Percentiles rank a stretch among this genome's conserved stretches.
phyloP scores from a whole-genome alignment of 1,284 basidiomycete species.

The Apiotrichum mycotoxinovorans region DNA sequence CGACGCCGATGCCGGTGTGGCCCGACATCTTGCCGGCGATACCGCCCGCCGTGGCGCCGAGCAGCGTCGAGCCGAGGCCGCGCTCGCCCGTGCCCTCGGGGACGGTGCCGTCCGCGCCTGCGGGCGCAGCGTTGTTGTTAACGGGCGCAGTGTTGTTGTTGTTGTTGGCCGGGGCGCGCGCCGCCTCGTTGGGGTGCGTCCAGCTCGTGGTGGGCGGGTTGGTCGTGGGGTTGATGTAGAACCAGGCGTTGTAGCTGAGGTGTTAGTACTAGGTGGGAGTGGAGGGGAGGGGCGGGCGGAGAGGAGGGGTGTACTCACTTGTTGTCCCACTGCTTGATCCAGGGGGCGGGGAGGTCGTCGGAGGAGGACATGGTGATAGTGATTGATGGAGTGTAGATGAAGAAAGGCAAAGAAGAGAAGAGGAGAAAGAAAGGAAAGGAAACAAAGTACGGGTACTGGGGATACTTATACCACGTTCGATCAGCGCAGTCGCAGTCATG shows the following conservation, averaged over 20 bases:
- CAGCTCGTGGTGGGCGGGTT: slow-evolving; percentile 38
- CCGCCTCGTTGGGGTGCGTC: slow-evolving; percentile 29
- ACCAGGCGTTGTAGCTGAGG: slow-evolving; percentile 28
- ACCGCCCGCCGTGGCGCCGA: slow-evolving; percentile 1
- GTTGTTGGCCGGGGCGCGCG: slow-evolving; percentile 38
- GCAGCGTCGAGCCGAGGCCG: slow-evolving; percentile 10
- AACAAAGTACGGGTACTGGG: no score
- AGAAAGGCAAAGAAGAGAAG: no score
- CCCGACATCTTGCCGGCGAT: neutral
- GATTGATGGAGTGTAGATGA: no score
- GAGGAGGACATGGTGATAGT: neutral
- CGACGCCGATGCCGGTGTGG: neutral
- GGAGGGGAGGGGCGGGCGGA: no score
- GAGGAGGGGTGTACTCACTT: neutral
- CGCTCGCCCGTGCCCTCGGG: slow-evolving; percentile 8
- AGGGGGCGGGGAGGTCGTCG: slow-evolving; percentile 19
- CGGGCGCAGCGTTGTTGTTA: no score
- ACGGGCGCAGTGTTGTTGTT: no score
- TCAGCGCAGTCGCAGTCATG: no score
- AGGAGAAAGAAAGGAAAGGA: no score
- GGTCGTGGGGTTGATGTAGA: slow-evolving; percentile 38
- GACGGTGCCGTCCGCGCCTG: slow-evolving; percentile 8
- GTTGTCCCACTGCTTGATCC: slow-evolving; percentile 36
- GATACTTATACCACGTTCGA: no score
- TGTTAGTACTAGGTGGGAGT: no score